These are phyloP conservation scores for Malus fusca DNA, from an alignment of 306 rosid species.

Conservation along the genomic window DNA sequence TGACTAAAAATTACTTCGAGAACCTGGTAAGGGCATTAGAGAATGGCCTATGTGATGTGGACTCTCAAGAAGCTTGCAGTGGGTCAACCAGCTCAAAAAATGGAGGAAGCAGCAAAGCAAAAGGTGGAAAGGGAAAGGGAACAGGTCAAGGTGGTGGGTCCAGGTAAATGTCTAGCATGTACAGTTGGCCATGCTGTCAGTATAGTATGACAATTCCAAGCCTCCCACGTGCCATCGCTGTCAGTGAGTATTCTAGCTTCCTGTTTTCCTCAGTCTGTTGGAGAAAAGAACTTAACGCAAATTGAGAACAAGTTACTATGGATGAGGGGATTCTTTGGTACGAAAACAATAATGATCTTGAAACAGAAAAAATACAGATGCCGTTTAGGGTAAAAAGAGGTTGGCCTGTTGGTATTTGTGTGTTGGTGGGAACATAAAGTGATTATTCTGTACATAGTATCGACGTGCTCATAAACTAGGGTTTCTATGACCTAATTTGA, in stretches of 20 bases:
- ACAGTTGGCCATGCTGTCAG: not conserved
- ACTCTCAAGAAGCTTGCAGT: not conserved
- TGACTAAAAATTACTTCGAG: conserved; percentile 24
- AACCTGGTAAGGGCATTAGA: conserved; percentile 56
- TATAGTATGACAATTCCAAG: not conserved
- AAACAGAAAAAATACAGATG: not conserved
- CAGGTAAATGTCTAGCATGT: not conserved
- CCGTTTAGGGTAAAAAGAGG: not conserved
- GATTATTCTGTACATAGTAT: conserved; percentile 1
- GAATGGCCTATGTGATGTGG: conserved; percentile 50
- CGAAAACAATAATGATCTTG: not conserved
- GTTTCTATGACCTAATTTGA: not conserved
- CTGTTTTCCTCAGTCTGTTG: not conserved
- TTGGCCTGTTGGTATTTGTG: not conserved
- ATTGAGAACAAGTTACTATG: not conserved
- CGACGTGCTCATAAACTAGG: not conserved
- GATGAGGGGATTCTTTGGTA: not conserved
- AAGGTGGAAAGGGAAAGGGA: conserved; percentile 2
- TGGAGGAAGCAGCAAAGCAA: not conserved
- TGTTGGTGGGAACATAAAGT: not conserved
- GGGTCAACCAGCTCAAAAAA: not conserved
- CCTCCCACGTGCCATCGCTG: not conserved
- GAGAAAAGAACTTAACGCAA: not conserved
- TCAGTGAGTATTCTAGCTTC: not conserved
- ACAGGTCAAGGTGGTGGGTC: conserved; percentile 4